Evolutionary conservation across 73 alveolate species (phyloP).

Genomic region (Paramecium octaurelia): DNA sequence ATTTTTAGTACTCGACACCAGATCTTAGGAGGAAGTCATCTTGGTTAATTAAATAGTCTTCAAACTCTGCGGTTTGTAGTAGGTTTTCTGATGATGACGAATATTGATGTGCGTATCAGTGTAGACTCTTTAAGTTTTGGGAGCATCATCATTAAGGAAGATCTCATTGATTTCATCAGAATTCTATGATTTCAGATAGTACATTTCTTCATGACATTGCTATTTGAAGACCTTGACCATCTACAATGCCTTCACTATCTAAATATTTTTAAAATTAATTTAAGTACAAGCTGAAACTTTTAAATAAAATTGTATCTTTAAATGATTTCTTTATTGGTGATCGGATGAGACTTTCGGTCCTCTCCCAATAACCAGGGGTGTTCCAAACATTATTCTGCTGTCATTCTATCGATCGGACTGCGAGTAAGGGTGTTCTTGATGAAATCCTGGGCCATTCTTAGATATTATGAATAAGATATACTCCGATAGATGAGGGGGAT

Average conservation of each 20-base stretch:
- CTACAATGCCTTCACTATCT: not conserved
- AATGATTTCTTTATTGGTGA: not conserved
- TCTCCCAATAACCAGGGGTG: constrained; percentile 24
- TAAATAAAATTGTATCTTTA: not conserved
- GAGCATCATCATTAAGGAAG: not conserved
- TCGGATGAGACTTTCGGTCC: not conserved
- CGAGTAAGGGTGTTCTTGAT: not conserved
- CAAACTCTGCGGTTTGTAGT: not conserved
- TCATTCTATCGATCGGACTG: not conserved
- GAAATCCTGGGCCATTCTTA: constrained; percentile 29
- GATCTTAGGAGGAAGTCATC: not conserved
- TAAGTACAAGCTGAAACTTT: not conserved
- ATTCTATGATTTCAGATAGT: not conserved
- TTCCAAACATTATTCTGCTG: constrained; percentile 17
- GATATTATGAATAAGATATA: not conserved
- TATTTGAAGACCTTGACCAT: not conserved
- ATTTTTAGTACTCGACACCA: not conserved
- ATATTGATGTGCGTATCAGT: not conserved
- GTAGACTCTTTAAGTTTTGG: not conserved
- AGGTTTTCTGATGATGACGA: not conserved
- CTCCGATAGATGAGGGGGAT: not conserved
- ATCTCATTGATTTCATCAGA: not conserved
- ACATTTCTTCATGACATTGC: not conserved
- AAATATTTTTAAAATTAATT: not conserved
- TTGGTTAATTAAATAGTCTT: not conserved